Evolutionary conservation across 257 asterid species (phyloP).

Genomic region (Rauvolfia tetraphylla): DNA sequence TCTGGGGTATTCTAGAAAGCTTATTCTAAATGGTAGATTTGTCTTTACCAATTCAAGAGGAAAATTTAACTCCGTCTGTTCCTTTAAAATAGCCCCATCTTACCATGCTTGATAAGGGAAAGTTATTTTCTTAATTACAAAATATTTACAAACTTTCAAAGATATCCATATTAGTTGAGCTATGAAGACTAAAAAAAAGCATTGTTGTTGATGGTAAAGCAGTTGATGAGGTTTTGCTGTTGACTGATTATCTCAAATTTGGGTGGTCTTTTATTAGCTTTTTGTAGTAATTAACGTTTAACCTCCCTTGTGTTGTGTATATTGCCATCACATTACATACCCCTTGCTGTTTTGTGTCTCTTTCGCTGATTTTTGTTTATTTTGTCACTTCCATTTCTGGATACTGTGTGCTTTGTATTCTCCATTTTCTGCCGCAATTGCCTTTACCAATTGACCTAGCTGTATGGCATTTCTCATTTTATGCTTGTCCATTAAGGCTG

Average conservation of each 20-base stretch:
- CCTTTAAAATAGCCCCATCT: neutral
- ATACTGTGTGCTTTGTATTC: neutral
- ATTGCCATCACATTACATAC: neutral
- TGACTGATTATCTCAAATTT: neutral
- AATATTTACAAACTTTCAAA: neutral
- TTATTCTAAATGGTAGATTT: neutral
- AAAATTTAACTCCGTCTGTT: neutral
- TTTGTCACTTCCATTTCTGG: neutral
- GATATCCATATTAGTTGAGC: neutral
- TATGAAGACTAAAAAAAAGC: neutral
- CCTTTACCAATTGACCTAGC: neutral
- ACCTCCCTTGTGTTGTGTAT: neutral
- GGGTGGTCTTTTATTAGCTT: neutral
- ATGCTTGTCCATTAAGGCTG: slow-evolving; percentile 7
- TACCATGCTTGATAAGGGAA: neutral
- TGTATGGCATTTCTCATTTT: neutral
- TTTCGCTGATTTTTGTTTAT: neutral
- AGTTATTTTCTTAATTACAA: neutral
- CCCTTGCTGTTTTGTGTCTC: neutral
- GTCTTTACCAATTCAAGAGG: neutral
- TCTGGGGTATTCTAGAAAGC: neutral
- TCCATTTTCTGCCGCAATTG: neutral
- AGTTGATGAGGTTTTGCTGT: neutral
- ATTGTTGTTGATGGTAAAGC: neutral
- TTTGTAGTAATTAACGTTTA: too few species aligned